Base-by-base conservation (phyloP, 352 stramenopile species). In the Phytophthora sp. region DNA sequence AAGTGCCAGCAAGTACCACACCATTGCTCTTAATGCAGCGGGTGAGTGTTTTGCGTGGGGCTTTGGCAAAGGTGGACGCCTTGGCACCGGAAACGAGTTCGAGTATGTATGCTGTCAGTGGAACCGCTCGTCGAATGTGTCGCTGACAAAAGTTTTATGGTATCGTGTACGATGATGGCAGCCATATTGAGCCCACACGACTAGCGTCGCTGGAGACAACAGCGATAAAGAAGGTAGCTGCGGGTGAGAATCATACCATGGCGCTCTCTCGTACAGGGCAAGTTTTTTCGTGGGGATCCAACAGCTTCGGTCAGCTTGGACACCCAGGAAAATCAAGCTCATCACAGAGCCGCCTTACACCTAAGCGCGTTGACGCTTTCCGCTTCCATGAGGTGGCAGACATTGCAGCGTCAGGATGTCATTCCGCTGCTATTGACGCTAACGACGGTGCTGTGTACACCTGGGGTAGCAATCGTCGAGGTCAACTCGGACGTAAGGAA, bases 261-360 rank as follows among this genome's bases (percentile, higher is more conserved):
- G 87, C 84, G 29, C 74, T 95, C 6, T 88, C 87, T 2, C 63
- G 64, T 8, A 80, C 63, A 2, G 87, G 87, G 1, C 81, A 93
- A 57, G 69, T 95, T 18, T 94, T 86, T 39, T 91, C 87, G 0
- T 95, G 87, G 85, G 87, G 87, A n/a, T 89, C 84, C 24, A 93
- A 93, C 36, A 90, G 83, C 50, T 93, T 91, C 50, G 84, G 85
- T 6, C 87, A 95, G 51, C 71, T 93, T 24, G 86, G 84, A 0
- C 83, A 91, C 27, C 79, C 68, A 11, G 60, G 77, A 12, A 93
- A 94, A 61, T 71, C 65, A 8, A 80, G 65, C n/a, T 79, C 76
- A 5, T 77, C 75, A 9, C 69, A 89, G 30, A 86, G 75, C 27
- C 80, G 82, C 1, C 69, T 90, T 35, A 84, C 76, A 20, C 86